Conservation (phyloP, 257 asterid genomes). For the Prunella vulgaris region DNA sequence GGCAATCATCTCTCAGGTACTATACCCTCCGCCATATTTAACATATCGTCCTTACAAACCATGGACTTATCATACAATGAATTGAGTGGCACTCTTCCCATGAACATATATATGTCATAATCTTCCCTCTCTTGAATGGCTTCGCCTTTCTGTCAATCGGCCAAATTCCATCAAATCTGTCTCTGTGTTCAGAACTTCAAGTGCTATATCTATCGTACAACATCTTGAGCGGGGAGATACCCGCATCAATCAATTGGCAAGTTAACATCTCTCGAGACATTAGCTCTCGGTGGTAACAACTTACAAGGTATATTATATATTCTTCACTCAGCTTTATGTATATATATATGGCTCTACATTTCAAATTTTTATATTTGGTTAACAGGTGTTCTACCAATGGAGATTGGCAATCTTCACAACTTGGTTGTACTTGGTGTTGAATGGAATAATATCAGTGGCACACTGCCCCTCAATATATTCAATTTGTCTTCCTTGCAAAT, state of each 20-base stretch:
- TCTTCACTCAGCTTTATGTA: no score
- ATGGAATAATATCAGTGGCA: not conserved
- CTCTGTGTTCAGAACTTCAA: not conserved
- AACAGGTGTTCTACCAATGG: constrained; percentile 15
- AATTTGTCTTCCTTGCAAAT: constrained; percentile 21
- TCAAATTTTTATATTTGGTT: not conserved
- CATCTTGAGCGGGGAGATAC: constrained; percentile 12
- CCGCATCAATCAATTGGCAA: constrained; percentile 9
- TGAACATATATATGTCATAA: not conserved
- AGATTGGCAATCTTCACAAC: constrained; percentile 14
- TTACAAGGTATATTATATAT: constrained; percentile 2
- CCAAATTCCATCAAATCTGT: constrained; percentile 11
- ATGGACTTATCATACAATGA: not conserved
- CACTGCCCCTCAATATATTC: not conserved
- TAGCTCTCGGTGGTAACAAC: constrained; percentile 10
- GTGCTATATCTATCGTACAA: not conserved
- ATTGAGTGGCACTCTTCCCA: constrained; percentile 18
- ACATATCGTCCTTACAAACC: not conserved
- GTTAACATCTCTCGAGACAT: not conserved
- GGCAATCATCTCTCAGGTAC: not conserved
- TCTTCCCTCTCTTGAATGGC: not conserved
- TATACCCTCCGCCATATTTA: constrained; percentile 2
- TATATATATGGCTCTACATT: no score
- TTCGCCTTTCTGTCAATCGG: constrained; percentile 7
- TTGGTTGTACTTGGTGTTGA: not conserved